phyloP scores from a whole-genome alignment of 768 basidiomycete species.

The Collybiopsis luxurians region DNA sequence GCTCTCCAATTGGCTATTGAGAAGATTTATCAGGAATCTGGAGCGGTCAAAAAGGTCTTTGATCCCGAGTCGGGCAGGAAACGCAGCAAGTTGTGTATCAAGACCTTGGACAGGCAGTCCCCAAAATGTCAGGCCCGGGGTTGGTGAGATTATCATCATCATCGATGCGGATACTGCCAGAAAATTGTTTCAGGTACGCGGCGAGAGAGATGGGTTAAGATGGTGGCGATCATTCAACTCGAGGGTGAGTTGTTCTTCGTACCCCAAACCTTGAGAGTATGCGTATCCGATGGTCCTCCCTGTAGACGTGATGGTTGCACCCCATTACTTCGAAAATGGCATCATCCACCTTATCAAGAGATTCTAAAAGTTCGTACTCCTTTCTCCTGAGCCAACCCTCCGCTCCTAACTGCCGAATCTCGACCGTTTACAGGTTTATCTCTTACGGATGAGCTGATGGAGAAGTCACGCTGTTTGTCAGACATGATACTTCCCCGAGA shows the following conservation, averaged over 20 bases:
- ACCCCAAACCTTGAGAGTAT: too few species aligned
- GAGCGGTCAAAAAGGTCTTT: not conserved
- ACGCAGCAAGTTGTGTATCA: conserved; percentile 30
- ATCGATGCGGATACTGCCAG: conserved; percentile 80
- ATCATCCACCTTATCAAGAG: conserved; percentile 88
- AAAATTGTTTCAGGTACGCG: conserved; percentile 88
- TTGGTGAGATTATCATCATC: conserved; percentile 78
- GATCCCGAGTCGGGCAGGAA: not conserved
- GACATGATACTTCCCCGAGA: conserved; percentile 83
- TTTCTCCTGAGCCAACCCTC: too few species aligned
- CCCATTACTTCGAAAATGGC: conserved; percentile 86
- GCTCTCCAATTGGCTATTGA: conserved; percentile 69
- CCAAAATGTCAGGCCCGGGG: conserved; percentile 54
- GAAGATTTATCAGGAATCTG: conserved; percentile 48
- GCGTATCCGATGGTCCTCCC: too few species aligned
- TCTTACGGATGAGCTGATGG: conserved; percentile 78
- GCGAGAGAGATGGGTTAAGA: conserved; percentile 76
- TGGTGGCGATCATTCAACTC: conserved; percentile 86
- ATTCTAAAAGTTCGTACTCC: conserved; percentile 64
- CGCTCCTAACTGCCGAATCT: not conserved
- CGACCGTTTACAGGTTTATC: conserved; percentile 38
- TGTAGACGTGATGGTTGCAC: conserved; percentile 50
- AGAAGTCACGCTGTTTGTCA: conserved; percentile 81
- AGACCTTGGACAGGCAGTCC: conserved; percentile 77
- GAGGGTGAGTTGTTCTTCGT: conserved; percentile 39